Conservation (phyloP, 345 rosid genomes). For the Lepidium aucheri region DNA sequence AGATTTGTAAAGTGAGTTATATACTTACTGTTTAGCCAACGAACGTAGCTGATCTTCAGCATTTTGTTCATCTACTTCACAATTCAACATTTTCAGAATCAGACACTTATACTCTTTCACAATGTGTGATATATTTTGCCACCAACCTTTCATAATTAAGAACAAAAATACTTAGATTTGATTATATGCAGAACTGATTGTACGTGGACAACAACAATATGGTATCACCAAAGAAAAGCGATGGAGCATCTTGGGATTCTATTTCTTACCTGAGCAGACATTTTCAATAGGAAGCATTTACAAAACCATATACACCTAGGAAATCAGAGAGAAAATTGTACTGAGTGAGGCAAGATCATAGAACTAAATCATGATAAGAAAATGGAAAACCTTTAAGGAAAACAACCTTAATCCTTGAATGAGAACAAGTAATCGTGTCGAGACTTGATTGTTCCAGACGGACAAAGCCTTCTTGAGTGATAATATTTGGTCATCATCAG, state of each 20-base stretch:
- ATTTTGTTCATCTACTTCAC: slow-evolving; percentile 57
- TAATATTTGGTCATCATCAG: slow-evolving; percentile 25
- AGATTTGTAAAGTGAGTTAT: neutral
- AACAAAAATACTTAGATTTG: too few species aligned
- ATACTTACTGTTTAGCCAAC: slow-evolving; percentile 11
- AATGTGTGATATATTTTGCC: too few species aligned
- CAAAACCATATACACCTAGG: too few species aligned
- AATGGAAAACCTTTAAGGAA: neutral
- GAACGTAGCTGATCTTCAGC: slow-evolving; percentile 49
- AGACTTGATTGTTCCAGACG: slow-evolving; percentile 68
- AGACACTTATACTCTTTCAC: slow-evolving; percentile 87
- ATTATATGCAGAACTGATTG: too few species aligned
- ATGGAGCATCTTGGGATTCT: too few species aligned
- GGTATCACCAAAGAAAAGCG: too few species aligned
- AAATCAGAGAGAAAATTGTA: neutral
- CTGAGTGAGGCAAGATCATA: neutral
- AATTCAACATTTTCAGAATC: slow-evolving; percentile 57
- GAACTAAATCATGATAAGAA: neutral
- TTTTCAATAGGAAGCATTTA: too few species aligned
- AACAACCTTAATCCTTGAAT: slow-evolving; percentile 65
- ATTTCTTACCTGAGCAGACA: too few species aligned
- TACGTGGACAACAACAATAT: too few species aligned
- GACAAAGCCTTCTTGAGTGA: slow-evolving; percentile 32
- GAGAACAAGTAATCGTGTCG: slow-evolving; percentile 45
- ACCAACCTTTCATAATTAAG: too few species aligned